Conservation (phyloP, 148 eudicot genomes). For the Linanthus parryae region DNA sequence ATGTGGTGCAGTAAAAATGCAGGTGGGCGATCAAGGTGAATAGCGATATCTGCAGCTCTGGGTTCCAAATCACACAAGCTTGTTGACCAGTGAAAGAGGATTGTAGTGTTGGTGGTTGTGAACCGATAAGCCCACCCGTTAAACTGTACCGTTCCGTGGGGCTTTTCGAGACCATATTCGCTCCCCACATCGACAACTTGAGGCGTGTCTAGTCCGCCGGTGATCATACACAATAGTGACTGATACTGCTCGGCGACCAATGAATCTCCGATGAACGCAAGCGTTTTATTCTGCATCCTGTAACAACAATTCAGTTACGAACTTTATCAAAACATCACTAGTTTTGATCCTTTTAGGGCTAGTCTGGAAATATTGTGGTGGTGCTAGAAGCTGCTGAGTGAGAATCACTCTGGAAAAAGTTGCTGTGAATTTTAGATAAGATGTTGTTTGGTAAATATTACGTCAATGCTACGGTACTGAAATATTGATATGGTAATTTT, state of each 20-base stretch:
- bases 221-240: constrained; percentile 90
- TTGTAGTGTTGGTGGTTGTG: constrained; percentile 68
- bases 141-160: constrained; percentile 59
- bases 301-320: not conserved
- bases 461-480: too few species aligned
- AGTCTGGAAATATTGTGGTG: not conserved
- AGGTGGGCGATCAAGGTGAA: constrained; percentile 67
- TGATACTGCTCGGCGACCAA: constrained; percentile 91
- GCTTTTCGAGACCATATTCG: constrained; percentile 79
- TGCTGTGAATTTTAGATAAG: too few species aligned
- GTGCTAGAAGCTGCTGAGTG: not conserved
- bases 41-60: constrained; percentile 39
- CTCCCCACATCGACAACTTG: constrained; percentile 70
- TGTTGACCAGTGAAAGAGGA: constrained; percentile 96
- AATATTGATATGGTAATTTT: too few species aligned
- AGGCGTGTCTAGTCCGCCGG: constrained; percentile 56
- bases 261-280: constrained; percentile 93
- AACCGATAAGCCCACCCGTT: constrained; percentile 96
- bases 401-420: not conserved
- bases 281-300: constrained; percentile 86
- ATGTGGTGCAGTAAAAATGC: constrained; percentile 36
- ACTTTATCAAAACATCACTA: not conserved
- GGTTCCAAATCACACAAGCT: constrained; percentile 77
- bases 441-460: too few species aligned
- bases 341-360: too few species aligned